Conservation (phyloP, 139 green algal species). For the Yamagishiella unicocca region DNA sequence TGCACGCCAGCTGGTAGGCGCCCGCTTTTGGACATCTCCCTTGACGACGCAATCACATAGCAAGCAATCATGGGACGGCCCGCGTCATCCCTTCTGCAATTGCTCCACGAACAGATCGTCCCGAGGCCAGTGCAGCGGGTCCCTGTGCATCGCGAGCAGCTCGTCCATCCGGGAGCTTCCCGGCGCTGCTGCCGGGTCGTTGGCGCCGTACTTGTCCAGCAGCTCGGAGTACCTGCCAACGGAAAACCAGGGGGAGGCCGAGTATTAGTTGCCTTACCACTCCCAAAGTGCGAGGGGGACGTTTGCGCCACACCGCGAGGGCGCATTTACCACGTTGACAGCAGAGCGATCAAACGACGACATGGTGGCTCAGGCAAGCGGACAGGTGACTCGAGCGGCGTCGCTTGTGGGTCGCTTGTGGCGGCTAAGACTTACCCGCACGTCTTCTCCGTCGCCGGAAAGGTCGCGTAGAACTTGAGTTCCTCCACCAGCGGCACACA, state of each 20-base stretch:
- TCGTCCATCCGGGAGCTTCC: not conserved
- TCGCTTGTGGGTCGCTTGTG: too few relatives aligned
- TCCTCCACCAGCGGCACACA: conserved; percentile 38
- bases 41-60: too few relatives aligned
- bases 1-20: too few relatives aligned
- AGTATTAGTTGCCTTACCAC: too few relatives aligned
- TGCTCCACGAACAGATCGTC: conserved; percentile 27
- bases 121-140: conserved; percentile 30
- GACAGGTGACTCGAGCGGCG: too few relatives aligned
- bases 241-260: not conserved
- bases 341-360: too few relatives aligned
- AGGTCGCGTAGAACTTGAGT: not conserved
- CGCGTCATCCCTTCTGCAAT: not conserved
- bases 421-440: conserved; percentile 41
- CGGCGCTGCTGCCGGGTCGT: not conserved
- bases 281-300: too few relatives aligned
- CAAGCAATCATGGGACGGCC: too few relatives aligned
- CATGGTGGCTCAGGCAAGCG: too few relatives aligned
- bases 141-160: not conserved
- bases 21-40: too few relatives aligned
- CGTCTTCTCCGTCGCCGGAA: not conserved
- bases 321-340: too few relatives aligned
- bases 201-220: not conserved
- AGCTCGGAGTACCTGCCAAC: conserved; percentile 2
- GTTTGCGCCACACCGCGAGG: too few relatives aligned